phyloP scores from a whole-genome alignment of 257 asterid species.

The Nicotiana paniculata region DNA sequence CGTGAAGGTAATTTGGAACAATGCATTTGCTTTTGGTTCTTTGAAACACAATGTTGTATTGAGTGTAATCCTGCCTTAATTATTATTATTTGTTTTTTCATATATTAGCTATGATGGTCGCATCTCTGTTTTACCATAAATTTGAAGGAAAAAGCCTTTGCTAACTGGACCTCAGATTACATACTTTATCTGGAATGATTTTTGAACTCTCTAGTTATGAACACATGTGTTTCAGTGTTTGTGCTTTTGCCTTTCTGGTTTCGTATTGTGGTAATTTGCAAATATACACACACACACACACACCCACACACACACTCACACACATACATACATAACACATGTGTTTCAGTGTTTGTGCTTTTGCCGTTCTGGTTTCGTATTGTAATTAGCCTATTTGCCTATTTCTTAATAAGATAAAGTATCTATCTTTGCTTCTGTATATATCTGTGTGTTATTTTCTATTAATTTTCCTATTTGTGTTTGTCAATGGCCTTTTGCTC shows the following conservation, averaged over 20 bases:
- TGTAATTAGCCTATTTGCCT: neutral
- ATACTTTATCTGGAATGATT: too few species aligned
- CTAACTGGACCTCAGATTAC: too few species aligned
- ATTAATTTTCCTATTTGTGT: neutral
- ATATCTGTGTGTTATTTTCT: neutral
- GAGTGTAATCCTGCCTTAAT: neutral
- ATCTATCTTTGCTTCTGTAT: neutral
- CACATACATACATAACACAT: too few species aligned
- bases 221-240: too few species aligned
- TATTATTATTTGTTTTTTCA: neutral
- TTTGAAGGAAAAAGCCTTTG: too few species aligned
- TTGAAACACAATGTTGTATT: neutral
- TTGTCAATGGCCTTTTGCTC: neutral
- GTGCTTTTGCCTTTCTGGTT: neutral
- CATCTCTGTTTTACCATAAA: neutral
- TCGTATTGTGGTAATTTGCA: neutral
- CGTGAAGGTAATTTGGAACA: slow-evolving; percentile 52
- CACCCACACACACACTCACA: too few species aligned
- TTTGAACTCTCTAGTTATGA: too few species aligned
- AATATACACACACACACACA: neutral
- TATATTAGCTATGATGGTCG: neutral
- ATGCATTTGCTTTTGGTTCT: neutral
- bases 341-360: too few species aligned
- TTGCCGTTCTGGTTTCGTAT: neutral
- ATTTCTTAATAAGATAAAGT: neutral